Base-by-base conservation (phyloP, 352 stramenopile genomes). In the Globisporangium abappressorium region DNA sequence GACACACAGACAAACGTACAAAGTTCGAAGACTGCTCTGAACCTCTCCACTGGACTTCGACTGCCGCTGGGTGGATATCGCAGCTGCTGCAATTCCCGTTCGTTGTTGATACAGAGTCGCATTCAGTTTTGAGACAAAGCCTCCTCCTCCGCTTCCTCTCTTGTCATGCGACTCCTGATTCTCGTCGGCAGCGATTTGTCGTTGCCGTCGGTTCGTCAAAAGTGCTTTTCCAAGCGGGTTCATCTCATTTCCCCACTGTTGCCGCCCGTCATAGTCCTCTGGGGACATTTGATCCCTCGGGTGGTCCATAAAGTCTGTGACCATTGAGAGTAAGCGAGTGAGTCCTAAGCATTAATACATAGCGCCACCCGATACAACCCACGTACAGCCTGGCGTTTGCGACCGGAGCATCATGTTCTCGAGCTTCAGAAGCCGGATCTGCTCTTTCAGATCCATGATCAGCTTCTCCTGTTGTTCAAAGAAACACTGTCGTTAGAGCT, bases 361-460 rank as follows among this genome's bases (percentile, higher is more conserved):
- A 46, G 38, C 5, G 18, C 38, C 38, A 46, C 18, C 11, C 12
- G 20, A 5, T 12, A 46, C 12, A 46, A 46, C 6, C 38, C n/a
- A 65, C 80, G 20, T 62, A 92, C 81, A 92, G 61, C 84, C 84
- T 64, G 84, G 84, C 8, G 82, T 90, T 56, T 70, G 70, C 22
- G 82, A 85, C 28, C 84, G 76, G 11, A 93, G 73, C 78, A 89
- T 86, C 66, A 80, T 80, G 34, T 93, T 93, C 66, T 93, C 84
- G 5, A 85, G 68, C 64, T 87, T 86, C 14, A 93, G 72, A 43
- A 85, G 57, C 12, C 83, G 73, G 34, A 93, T 93, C 56, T 93
- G 72, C 46, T 87, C 82, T 56, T 81, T 88, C 36, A 93, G 64
- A 41, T 89, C 81, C 66, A 76, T 72, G 24, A 93, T 89, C 8